Evolutionary conservation across 306 rosid genomes (phyloP).

Genomic region (Vicia sativa): DNA sequence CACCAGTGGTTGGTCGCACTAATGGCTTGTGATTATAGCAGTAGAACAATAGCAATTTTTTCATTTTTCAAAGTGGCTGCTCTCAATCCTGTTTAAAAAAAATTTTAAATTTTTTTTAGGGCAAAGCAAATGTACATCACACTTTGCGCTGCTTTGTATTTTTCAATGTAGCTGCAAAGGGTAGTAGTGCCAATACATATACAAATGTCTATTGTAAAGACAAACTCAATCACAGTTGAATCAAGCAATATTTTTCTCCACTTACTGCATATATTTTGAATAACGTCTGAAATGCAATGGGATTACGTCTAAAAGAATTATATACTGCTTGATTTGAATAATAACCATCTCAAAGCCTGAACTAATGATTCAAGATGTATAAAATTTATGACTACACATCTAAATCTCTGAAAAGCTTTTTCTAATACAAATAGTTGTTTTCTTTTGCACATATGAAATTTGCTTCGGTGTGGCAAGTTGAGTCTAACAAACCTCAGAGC

Average conservation of each 20-base stretch:
- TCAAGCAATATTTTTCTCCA: neutral
- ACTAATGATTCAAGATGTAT: neutral
- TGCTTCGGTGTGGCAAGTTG: neutral
- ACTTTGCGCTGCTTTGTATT: constrained; percentile 12
- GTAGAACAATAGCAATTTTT: neutral
- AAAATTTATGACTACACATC: constrained; percentile 5
- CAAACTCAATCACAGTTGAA: constrained; percentile 21
- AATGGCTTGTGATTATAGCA: constrained; percentile 32
- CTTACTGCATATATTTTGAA: neutral
- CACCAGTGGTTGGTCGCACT: constrained; percentile 40
- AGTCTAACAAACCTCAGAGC: constrained; percentile 29
- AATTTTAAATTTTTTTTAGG: constrained; percentile 32
- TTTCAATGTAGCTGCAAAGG: constrained; percentile 34
- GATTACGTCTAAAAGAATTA: neutral
- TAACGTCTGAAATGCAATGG: neutral
- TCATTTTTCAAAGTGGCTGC: neutral
- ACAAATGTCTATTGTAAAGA: constrained; percentile 42
- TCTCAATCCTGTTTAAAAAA: constrained; percentile 19
- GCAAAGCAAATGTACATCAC: constrained; percentile 33
- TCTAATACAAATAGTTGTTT: constrained; percentile 20
- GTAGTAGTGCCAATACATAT: constrained; percentile 21
- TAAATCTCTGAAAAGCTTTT: constrained; percentile 10
- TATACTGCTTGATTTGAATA: neutral
- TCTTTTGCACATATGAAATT: constrained; percentile 1
- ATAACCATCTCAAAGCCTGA: neutral